phyloP scores from a whole-genome alignment of 148 eudicot species.

The Silene conica region DNA sequence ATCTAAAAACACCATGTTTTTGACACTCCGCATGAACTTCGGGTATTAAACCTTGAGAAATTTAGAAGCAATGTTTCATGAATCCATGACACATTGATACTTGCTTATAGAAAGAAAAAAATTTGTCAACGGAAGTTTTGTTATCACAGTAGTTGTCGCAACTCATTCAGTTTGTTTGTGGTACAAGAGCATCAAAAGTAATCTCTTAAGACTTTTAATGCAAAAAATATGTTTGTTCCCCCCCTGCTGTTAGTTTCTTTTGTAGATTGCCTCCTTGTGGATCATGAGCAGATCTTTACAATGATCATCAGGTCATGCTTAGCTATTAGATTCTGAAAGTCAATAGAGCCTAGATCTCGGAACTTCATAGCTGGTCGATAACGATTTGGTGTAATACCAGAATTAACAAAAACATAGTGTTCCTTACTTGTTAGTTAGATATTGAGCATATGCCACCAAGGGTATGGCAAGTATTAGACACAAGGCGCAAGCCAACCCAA shows the following conservation, averaged over 20 bases:
- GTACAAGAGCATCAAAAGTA: neutral
- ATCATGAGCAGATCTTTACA: neutral
- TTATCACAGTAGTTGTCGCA: neutral
- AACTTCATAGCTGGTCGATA: neutral
- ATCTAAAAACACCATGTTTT: neutral
- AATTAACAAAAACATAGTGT: no score
- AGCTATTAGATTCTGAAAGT: neutral
- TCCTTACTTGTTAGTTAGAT: constrained; percentile 13
- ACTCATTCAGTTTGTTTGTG: neutral
- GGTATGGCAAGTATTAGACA: constrained; percentile 30
- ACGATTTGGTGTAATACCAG: neutral
- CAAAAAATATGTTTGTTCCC: neutral
- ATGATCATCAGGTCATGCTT: neutral
- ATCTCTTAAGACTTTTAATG: neutral
- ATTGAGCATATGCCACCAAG: constrained; percentile 20
- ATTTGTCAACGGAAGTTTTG: neutral
- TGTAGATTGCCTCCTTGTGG: neutral
- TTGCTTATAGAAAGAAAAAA: neutral
- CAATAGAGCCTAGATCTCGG: neutral
- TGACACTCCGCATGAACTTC: neutral
- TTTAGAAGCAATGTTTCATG: no score
- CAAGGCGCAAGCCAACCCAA: constrained; percentile 29
- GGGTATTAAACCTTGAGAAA: neutral
- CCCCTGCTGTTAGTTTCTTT: neutral
- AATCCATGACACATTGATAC: neutral